Evolutionary conservation across 2,329 filamentous ascomycete genomes (phyloP).

Genomic region (Nakataea oryzae): DNA sequence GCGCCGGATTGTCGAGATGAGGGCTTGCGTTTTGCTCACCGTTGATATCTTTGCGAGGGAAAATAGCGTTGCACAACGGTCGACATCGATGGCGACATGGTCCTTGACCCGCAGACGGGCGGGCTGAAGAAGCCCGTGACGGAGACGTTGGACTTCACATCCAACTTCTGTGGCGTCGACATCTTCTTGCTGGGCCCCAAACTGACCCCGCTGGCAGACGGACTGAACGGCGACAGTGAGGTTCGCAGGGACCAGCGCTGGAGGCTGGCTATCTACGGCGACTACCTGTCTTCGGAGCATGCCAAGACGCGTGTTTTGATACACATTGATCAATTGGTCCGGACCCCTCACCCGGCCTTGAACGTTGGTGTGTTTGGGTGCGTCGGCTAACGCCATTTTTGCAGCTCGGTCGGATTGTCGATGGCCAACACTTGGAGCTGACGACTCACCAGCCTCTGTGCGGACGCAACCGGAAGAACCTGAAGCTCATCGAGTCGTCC

Average conservation of each 20-base stretch:
- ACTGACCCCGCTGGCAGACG: constrained; percentile 65
- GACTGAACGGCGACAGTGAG: constrained; percentile 66
- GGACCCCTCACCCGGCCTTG: constrained; percentile 14
- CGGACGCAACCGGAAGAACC: constrained; percentile 89
- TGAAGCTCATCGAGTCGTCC: constrained; percentile 92
- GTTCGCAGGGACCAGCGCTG: constrained; percentile 84
- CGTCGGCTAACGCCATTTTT: neutral
- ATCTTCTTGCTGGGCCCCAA: constrained; percentile 93
- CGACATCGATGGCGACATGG: constrained; percentile 83
- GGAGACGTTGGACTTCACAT: constrained; percentile 77
- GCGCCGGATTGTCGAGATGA: neutral
- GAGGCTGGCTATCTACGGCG: constrained; percentile 88
- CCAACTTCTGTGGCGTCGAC: constrained; percentile 83
- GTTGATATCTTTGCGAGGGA: neutral
- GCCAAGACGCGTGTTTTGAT: constrained; percentile 93
- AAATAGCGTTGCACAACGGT: constrained; percentile 79
- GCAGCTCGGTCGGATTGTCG: constrained; percentile 63
- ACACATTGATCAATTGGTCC: constrained; percentile 90
- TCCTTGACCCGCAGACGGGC: constrained; percentile 61
- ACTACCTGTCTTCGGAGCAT: constrained; percentile 90
- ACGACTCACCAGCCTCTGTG: constrained; percentile 87
- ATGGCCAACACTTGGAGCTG: constrained; percentile 71
- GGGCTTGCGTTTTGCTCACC: neutral
- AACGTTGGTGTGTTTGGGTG: constrained; percentile 1
- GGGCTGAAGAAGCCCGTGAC: constrained; percentile 67